These are phyloP conservation scores for Fusarium temperatum DNA, from an alignment of 2,329 filamentous ascomycete genomes.

Conservation along the genomic window DNA sequence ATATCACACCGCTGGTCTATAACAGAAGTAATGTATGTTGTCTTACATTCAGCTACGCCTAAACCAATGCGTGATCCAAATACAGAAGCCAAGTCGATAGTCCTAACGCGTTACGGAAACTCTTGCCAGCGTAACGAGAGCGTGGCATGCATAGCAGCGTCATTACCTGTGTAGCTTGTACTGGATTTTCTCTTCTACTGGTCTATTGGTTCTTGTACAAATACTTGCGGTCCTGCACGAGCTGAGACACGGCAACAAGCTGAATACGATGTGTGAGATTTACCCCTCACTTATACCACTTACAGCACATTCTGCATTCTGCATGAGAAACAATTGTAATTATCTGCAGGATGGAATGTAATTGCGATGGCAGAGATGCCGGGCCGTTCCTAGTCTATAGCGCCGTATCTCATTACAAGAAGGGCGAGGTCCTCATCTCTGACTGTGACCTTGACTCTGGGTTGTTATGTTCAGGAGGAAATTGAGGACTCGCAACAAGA, in stretches of 20 bases:
- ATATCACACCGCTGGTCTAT: background rate
- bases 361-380: background rate
- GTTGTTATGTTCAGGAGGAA: no score
- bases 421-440: background rate
- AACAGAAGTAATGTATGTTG: background rate
- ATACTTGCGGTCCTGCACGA: background rate
- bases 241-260: background rate
- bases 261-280: background rate
- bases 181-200: rapidly evolving
- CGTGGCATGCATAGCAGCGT: background rate
- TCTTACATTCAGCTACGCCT: background rate
- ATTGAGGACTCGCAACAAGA: no score
- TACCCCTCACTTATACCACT: background rate
- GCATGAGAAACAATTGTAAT: background rate
- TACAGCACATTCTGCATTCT: background rate
- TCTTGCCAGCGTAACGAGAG: background rate
- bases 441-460: rapidly evolving
- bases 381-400: background rate
- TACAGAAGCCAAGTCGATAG: background rate
- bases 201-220: rapidly evolving
- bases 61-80: background rate
- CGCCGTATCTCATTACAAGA: background rate
- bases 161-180: background rate
- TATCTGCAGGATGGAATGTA: background rate
- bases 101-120: background rate